Conservation (phyloP, 1,284 basidiomycete genomes). For the Irpex rosettiformis region DNA sequence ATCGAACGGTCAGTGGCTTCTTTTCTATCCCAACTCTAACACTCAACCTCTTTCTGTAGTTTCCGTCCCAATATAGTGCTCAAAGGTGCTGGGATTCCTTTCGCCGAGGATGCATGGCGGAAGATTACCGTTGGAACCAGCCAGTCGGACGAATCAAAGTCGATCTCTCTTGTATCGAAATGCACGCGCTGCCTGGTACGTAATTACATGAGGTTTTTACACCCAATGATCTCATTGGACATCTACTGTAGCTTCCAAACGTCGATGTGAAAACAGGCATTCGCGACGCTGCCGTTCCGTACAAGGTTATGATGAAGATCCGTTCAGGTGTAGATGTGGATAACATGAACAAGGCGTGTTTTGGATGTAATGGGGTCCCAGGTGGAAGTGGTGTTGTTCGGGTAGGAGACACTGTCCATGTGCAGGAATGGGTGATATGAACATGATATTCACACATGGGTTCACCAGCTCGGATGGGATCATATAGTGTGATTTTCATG, state of each 20-base stretch:
- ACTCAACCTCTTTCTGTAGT: constrained; percentile 30
- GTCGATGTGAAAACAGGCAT: constrained; percentile 60
- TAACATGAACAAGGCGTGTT: constrained; percentile 48
- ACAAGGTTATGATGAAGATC: constrained; percentile 69
- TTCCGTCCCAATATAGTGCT: constrained; percentile 75
- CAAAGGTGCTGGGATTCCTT: constrained; percentile 47
- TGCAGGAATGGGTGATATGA: constrained; percentile 35
- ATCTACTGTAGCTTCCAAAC: constrained; percentile 57
- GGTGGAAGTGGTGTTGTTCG: constrained; percentile 43
- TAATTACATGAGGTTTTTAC: constrained; percentile 14
- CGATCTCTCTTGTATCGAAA: constrained; percentile 58
- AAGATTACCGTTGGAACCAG: constrained; percentile 44
- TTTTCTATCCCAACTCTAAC: neutral
- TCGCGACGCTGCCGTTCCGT: constrained; percentile 70
- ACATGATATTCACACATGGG: neutral
- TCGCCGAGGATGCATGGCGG: constrained; percentile 53
- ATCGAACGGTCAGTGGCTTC: constrained; percentile 52
- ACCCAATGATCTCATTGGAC: neutral
- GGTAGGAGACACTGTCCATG: constrained; percentile 56
- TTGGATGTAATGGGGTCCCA: constrained; percentile 60
- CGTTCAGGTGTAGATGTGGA: constrained; percentile 51
- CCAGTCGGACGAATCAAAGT: constrained; percentile 25
- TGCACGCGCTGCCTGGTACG: constrained; percentile 71
- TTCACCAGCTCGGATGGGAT: no score
- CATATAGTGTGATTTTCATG: no score